Evolutionary conservation across 257 asterid species (phyloP).

Genomic region (Solanum sparsipilum): DNA sequence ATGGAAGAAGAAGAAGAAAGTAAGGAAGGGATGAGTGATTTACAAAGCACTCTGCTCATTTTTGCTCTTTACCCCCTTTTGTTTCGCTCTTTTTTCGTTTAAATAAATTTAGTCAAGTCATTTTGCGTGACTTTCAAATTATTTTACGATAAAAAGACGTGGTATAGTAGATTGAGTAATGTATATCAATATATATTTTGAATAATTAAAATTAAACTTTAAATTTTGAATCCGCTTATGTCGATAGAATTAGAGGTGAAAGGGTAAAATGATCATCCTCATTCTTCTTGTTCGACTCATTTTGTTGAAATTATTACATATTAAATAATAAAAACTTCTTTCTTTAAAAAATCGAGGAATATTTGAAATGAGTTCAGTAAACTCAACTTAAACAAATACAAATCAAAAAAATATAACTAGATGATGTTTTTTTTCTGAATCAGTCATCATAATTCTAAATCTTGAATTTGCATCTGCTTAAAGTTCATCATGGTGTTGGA

Average conservation of each 20-base stretch:
- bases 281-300: not conserved
- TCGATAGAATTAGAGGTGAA: not conserved
- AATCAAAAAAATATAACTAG: not conserved
- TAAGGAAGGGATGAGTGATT: slow-evolving; percentile 2
- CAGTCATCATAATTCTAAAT: not conserved
- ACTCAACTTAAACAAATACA: not conserved
- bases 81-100: not conserved
- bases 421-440: not conserved
- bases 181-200: not conserved
- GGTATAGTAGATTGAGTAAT: not conserved
- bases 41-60: slow-evolving; percentile 4
- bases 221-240: not conserved
- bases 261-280: not conserved
- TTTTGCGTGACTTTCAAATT: not conserved
- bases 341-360: not conserved
- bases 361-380: not conserved
- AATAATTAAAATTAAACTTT: not conserved
- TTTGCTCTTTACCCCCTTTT: not conserved
- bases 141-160: not conserved
- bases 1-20: not conserved
- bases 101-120: not conserved
- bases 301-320: not conserved
- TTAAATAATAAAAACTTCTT: not conserved
- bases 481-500: not conserved
- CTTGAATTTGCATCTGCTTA: no score